Conservation (phyloP, 2,329 filamentous ascomycete species). For the Dendryphion nanum region DNA sequence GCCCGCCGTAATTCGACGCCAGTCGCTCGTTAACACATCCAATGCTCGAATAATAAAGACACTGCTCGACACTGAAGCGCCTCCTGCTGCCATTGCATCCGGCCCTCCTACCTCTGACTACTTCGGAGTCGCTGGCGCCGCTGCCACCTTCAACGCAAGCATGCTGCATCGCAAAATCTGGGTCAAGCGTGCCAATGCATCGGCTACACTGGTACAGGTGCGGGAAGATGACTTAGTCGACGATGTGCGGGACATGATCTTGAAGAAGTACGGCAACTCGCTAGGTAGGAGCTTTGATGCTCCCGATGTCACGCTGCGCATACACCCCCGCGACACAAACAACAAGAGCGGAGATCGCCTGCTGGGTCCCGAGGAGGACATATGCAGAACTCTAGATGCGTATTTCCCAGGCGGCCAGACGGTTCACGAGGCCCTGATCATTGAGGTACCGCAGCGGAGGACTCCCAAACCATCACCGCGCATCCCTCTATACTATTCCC, state of each 20-base stretch:
- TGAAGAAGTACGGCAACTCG: constrained; percentile 92
- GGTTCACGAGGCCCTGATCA: constrained; percentile 85
- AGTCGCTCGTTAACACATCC: constrained; percentile 39
- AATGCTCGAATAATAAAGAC: constrained; percentile 51
- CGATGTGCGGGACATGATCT: constrained; percentile 87
- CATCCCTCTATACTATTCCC: constrained; percentile 51
- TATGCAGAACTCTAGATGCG: constrained; percentile 72
- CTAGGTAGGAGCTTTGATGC: constrained; percentile 85
- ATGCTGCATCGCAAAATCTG: constrained; percentile 75
- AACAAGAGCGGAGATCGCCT: constrained; percentile 59
- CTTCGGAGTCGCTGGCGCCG: constrained; percentile 33
- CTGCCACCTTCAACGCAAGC: constrained; percentile 28
- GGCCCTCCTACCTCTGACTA: constrained; percentile 37
- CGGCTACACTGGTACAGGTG: constrained; percentile 82
- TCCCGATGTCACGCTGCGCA: constrained; percentile 80
- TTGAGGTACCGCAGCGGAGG: constrained; percentile 75
- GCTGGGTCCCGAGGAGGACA: constrained; percentile 82
- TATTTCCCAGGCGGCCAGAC: constrained; percentile 85
- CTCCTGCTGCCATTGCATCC: constrained; percentile 20
- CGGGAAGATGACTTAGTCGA: constrained; percentile 89
- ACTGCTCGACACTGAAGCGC: constrained; percentile 48
- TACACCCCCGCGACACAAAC: constrained; percentile 64
- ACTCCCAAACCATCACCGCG: constrained; percentile 81
- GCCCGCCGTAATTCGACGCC: constrained; percentile 43
- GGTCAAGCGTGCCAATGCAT: constrained; percentile 85